Evolutionary conservation across 371 early-diverging fungal genomes (phyloP), one percentile per base, ranked within the genome.

Genomic region (Saksenaea oblongispora): DNA sequence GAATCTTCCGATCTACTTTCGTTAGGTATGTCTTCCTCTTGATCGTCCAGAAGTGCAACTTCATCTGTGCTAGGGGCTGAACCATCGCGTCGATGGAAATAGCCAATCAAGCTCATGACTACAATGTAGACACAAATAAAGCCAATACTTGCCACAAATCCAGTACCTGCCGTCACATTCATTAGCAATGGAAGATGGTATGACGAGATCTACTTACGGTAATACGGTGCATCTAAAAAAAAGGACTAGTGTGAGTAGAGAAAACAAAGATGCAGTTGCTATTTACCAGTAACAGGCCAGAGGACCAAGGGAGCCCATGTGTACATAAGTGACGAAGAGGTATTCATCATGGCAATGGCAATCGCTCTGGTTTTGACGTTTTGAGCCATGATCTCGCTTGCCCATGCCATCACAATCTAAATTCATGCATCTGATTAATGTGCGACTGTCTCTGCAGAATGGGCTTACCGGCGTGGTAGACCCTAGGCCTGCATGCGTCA

Each of bases 331-430:
- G 78, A 75, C 2, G 79, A 70, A 26, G 60, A 74, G 0, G 79
- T 78, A 35, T 82, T 82, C 79, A 82, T 75, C 5, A 68, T 69
- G 2, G 79, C 79, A 56, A 82, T 78, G 10, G 79, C 72, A 73
- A 82, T 64, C 1, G 79, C 83, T 57, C 83, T 72, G 0, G 72
- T 56, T 27, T 74, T 73, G 0, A 54, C 66, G 56, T 74, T 67
- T 0, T 70, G 51, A 5, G 74, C 67, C n/a, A 82, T 75, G 8
- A 65, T 74, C 47, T 82, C 83, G 53, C 74, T 82, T 36, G 79
- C 78, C 79, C 80, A 82, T 17, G 83, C 79, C 83, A 82, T 82
- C 5, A 78, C 64, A 34, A 78, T 65, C 83, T 82, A 64, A 5
- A 1, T 11, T 0, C 0, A 51, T 3, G 15, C 11, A 34, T 44